Evolutionary conservation across 148 eudicot genomes (phyloP), one percentile per base, ranked within the genome.

Genomic region (Spergularia marina): DNA sequence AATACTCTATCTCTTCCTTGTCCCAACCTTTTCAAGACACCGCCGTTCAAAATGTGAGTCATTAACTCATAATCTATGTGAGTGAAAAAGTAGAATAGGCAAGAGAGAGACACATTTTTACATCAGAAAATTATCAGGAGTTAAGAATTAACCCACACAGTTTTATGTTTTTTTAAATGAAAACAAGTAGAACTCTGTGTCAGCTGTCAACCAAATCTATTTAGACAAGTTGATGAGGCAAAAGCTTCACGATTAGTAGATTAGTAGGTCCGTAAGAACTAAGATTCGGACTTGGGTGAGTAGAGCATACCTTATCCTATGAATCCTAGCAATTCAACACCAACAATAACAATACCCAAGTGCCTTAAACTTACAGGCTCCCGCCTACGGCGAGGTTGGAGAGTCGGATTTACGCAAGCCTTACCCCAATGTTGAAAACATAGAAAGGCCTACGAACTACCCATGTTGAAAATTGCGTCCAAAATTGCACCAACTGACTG

Each of bases 1-100:
- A 94, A 76, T 47, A 95, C 90, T 75, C 79, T 87, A 75, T 94
- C 98, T 85, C 98, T 87, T 83, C 98, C 98, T 78, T 91, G 98
- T 73, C 98, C 98, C 90, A 94, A 84, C 84, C 98, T 94, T 59
- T 54, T 74, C 62, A 65, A 57, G 80, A 70, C 25, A 74, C 62
- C 70, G 57, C 10, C 6, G 7, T 34, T 70, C 40, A 59, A 60
- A 30, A 21, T 6, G n/a, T 56, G 17, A 47, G 69, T 16, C 68
- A 68, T 39, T 21, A 56, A 25, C 25, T 16, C 68, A 68, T 39
- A 47, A 56, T 25, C 25, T 17, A 74, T 60, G 60, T 20, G 30
- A 54, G 53, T 20, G 17, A 6, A 70, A 44, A 44, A n/a, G 20
- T 30, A 30, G 6, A 49, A 49, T 20, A 69, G n/a, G 49, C 49